Evolutionary conservation across 768 basidiomycete species (phyloP), one percentile per base, ranked within the genome.

Genomic region (Leccinum pellstonianum): DNA sequence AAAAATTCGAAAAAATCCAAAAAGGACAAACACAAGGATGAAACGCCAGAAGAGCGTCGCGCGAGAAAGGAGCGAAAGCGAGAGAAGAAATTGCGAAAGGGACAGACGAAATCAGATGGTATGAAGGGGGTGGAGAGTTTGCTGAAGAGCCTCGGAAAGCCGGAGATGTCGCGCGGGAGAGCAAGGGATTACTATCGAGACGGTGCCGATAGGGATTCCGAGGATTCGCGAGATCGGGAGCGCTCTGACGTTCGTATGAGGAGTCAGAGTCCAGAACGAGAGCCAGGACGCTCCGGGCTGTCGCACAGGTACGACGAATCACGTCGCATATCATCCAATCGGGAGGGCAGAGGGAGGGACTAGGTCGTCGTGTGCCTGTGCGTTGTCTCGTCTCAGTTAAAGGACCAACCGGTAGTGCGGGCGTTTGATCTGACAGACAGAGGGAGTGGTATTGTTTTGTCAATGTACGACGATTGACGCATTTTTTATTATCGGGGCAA

Each of bases 31-130:
- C 84, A 80, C 66, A 87, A 88, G 66, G 81, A 87, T 67, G 89
- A 92, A 71, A 91, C 87, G 3, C 87, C 86, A 5, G 91, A 90
- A 68, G 93, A 93, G 75, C 85, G 87, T 47, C 82, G 79, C 25
- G 87, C 82, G 4, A 77, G 91, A 58, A 95, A 90, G 73, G 90
- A 86, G 49, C 81, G 82, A 60, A 94, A 86, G 74, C 84, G 80
- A 65, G 85, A 83, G 73, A 90, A 83, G 71, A 92, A 83, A 68
- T 76, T 77, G 51, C 79, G 77, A 63, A 87, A 86, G 64, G 68
- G 66, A 25, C 70, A 73, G 59, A 69, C 61, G 29, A 87, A 85
- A 66, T 88, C 87, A 17, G 83, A 82, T 12, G 88, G 81, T 0
- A 67, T 88, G 67, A 81, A 77, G 64, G 89, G 80, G 17, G 88